These are phyloP conservation scores for Singerocomus rubriflavus DNA, from an alignment of 1,284 basidiomycete genomes.

Conservation along the genomic window DNA sequence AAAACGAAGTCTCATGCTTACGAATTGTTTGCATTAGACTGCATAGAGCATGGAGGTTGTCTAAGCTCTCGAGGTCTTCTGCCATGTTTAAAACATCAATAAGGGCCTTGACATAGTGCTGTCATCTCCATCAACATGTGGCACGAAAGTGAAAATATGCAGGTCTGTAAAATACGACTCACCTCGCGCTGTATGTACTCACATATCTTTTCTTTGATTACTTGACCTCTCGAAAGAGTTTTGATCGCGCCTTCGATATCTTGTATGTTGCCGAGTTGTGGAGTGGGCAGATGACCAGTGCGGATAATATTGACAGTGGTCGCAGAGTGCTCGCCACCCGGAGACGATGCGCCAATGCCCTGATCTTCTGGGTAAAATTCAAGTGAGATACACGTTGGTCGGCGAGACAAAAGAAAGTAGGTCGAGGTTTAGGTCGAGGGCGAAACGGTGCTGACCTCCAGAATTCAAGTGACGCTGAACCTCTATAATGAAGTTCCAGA, in stretches of 20 bases:
- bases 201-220: conserved; percentile 75
- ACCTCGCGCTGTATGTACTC: conserved; percentile 80
- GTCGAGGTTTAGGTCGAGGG: conserved; percentile 12
- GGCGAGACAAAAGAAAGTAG: conserved; percentile 7
- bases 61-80: conserved; percentile 89
- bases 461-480: conserved; percentile 84
- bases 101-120: conserved; percentile 89
- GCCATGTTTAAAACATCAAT: conserved; percentile 84
- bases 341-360: conserved; percentile 53
- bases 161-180: conserved; percentile 26
- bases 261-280: conserved; percentile 66
- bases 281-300: conserved; percentile 67
- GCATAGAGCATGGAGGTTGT: conserved; percentile 88
- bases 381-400: conserved; percentile 16
- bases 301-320: conserved; percentile 63
- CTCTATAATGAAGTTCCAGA: conserved; percentile 96
- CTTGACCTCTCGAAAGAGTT: conserved; percentile 58
- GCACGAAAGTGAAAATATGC: neutral
- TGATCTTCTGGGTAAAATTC: conserved; percentile 42
- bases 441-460: conserved; percentile 44
- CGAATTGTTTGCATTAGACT: conserved; percentile 93
- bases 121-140: conserved; percentile 16
- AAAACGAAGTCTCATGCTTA: conserved; percentile 43
- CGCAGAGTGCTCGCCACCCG: conserved; percentile 55
- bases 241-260: conserved; percentile 80